phyloP scores from a whole-genome alignment of 371 early-diverging fungal species.

The Mortierella sp. region DNA sequence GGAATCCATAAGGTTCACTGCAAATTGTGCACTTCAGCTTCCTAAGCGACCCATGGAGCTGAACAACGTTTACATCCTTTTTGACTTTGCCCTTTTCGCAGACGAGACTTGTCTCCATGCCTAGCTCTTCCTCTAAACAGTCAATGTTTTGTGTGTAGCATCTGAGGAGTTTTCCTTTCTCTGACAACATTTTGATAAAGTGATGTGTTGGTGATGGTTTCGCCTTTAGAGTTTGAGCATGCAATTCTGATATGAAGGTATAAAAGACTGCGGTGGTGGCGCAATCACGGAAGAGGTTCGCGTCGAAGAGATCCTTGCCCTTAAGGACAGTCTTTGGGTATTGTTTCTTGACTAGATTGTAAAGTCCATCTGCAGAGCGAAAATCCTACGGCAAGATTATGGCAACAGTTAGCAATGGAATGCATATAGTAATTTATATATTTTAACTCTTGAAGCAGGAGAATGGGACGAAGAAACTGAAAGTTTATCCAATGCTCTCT shows the following conservation, averaged over 20 bases:
- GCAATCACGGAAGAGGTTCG: slow-evolving; percentile 84
- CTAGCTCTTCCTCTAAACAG: slow-evolving; percentile 85
- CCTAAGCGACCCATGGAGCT: slow-evolving; percentile 93
- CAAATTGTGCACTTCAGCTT: slow-evolving; percentile 90
- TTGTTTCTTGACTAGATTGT: slow-evolving; percentile 84
- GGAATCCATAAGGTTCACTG: slow-evolving; percentile 71
- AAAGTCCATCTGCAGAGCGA: slow-evolving; percentile 84
- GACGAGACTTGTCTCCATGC: slow-evolving; percentile 59
- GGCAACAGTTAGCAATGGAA: not conserved
- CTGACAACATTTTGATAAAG: slow-evolving; percentile 84
- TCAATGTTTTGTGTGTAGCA: slow-evolving; percentile 99
- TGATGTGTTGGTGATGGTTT: slow-evolving; percentile 89
- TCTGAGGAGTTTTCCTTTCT: slow-evolving; percentile 80
- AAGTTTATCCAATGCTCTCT: not conserved
- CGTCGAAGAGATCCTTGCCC: slow-evolving; percentile 98
- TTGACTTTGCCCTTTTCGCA: slow-evolving; percentile 52
- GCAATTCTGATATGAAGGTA: slow-evolving; percentile 95
- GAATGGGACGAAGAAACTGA: not conserved
- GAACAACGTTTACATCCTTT: slow-evolving; percentile 74
- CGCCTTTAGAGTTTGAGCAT: slow-evolving; percentile 77
- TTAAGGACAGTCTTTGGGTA: slow-evolving; percentile 80
- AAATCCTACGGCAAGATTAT: slow-evolving; percentile 72
- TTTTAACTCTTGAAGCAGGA: not conserved
- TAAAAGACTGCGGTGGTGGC: slow-evolving; percentile 88
- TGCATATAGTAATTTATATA: not conserved